Evolutionary conservation across 306 rosid genomes (phyloP).

Genomic region (Rubus idaeus): DNA sequence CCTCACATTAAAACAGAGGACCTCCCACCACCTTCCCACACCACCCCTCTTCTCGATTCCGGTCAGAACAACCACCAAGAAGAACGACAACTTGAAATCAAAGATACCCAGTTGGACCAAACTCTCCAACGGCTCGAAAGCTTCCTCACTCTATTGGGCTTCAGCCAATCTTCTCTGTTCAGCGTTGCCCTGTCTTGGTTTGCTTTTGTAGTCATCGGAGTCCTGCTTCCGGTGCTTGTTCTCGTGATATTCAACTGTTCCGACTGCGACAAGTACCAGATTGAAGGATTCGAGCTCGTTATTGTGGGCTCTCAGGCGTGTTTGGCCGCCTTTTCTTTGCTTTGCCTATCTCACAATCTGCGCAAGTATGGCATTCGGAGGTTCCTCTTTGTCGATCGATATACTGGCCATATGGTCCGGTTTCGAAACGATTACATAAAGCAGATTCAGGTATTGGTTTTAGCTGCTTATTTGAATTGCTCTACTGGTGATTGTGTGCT

Average conservation of each 20-base stretch:
- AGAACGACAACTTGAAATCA: constrained; percentile 13
- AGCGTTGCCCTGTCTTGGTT: constrained; percentile 48
- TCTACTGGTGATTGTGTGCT: neutral
- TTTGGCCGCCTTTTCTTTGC: constrained; percentile 72
- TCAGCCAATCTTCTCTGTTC: constrained; percentile 36
- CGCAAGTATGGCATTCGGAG: constrained; percentile 64
- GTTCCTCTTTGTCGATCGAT: constrained; percentile 72
- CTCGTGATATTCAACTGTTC: constrained; percentile 39
- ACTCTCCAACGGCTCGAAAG: constrained; percentile 44
- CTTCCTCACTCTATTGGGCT: constrained; percentile 53
- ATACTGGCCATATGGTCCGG: constrained; percentile 41
- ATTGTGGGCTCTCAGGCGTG: constrained; percentile 68
- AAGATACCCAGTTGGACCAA: constrained; percentile 41
- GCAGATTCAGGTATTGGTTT: constrained; percentile 50
- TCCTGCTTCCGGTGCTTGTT: constrained; percentile 47
- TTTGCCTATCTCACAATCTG: constrained; percentile 59
- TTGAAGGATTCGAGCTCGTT: constrained; percentile 53
- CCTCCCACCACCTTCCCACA: constrained; percentile 25
- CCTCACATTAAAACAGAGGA: constrained; percentile 40
- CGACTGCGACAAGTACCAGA: constrained; percentile 45
- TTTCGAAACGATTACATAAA: constrained; percentile 49
- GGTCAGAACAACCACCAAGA: neutral
- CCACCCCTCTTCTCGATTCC: constrained; percentile 43
- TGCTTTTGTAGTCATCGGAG: constrained; percentile 43
- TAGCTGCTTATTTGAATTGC: neutral